phyloP scores from a whole-genome alignment of 306 rosid genomes.

The Benincasa hispida region DNA sequence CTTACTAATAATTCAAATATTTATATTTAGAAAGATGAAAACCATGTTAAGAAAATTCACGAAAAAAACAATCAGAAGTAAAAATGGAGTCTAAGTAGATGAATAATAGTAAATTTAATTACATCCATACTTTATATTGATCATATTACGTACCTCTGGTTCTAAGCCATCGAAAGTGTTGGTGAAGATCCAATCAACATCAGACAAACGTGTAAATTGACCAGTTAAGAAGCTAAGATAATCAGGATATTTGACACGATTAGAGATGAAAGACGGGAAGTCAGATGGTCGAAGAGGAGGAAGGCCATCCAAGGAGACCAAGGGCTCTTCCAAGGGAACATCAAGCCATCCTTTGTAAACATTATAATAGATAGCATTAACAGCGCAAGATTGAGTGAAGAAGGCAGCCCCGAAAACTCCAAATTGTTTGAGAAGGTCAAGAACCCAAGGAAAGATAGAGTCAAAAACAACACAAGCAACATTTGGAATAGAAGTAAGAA shows the following conservation, averaged over 20 bases:
- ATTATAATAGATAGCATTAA: slow-evolving; percentile 6
- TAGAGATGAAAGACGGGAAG: not conserved
- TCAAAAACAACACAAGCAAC: slow-evolving; percentile 20
- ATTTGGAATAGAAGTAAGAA: not conserved
- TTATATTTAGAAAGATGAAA: too few species aligned
- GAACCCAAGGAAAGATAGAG: slow-evolving; percentile 14
- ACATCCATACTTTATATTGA: too few species aligned
- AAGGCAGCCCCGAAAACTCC: slow-evolving; percentile 16
- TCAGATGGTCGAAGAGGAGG: not conserved
- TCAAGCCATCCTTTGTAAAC: not conserved
- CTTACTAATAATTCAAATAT: too few species aligned
- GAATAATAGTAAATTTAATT: too few species aligned
- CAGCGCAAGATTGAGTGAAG: slow-evolving; percentile 21
- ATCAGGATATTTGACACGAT: not conserved
- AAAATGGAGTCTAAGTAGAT: too few species aligned
- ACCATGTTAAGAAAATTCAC: too few species aligned
- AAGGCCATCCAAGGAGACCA: not conserved
- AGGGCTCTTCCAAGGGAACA: not conserved
- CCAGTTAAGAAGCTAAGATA: not conserved
- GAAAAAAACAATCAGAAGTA: too few species aligned
- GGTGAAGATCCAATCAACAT: not conserved
- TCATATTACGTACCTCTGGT: not conserved
- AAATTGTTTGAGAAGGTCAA: slow-evolving; percentile 4
- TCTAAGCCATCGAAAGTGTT: not conserved
- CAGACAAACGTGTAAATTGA: not conserved